Percentiles rank a stretch among this genome's conserved stretches.
Conservation (phyloP, 768 basidiomycete genomes). For the Termitomyces sp. region DNA sequence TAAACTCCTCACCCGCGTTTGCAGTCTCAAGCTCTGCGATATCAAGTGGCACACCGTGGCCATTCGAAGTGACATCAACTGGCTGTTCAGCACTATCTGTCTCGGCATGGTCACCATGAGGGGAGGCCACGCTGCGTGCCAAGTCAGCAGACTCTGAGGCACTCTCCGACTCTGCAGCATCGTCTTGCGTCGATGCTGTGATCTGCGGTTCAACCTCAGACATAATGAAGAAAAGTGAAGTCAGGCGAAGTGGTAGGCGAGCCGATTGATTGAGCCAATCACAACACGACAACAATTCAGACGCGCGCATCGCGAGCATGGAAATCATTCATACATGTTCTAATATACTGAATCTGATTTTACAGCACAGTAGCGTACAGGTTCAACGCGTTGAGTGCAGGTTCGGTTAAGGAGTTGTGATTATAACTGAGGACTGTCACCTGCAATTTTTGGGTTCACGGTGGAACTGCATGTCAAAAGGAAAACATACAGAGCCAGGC, state of each 20-base stretch:
- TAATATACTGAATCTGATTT: background rate
- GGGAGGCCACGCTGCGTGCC: constrained; percentile 16
- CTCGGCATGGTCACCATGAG: constrained; percentile 28
- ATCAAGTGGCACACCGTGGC: constrained; percentile 9
- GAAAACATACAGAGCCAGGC: constrained; percentile 66
- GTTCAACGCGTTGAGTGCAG: constrained; percentile 74
- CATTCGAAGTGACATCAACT: constrained; percentile 16
- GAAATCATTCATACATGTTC: background rate
- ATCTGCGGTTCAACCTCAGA: constrained; percentile 25
- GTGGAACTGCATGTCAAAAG: background rate
- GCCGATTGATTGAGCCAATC: constrained; percentile 22
- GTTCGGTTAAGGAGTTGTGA: constrained; percentile 75
- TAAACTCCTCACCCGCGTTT: constrained; percentile 21
- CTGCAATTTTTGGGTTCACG: constrained; percentile 34
- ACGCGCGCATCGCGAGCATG: constrained; percentile 29
- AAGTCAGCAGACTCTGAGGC: constrained; percentile 17
- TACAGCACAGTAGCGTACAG: constrained; percentile 46
- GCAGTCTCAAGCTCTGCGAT: constrained; percentile 18
- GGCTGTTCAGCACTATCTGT: constrained; percentile 20
- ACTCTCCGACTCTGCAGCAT: constrained; percentile 17
- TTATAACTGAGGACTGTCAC: constrained; percentile 83
- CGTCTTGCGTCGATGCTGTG: constrained; percentile 16
- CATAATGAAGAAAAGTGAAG: constrained; percentile 24
- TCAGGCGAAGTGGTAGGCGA: background rate
- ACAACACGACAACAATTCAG: constrained; percentile 32